Conservation (phyloP, 2,329 filamentous ascomycete genomes). For the Sphaerulina populicola region DNA sequence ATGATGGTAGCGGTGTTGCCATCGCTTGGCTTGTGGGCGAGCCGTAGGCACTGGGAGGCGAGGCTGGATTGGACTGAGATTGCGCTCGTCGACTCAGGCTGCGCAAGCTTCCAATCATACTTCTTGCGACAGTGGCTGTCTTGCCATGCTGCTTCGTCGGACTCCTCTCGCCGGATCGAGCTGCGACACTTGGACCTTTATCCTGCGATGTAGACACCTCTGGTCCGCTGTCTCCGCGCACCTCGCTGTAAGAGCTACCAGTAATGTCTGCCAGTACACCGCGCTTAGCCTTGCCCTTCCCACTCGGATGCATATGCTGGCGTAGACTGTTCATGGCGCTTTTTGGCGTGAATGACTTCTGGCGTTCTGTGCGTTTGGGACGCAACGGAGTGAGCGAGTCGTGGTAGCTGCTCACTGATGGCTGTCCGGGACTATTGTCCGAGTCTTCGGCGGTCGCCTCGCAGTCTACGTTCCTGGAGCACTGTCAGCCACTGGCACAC, state of each 20-base stretch:
- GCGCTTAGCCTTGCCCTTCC: constrained; percentile 12
- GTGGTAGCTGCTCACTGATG: neutral
- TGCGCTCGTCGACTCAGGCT: constrained; percentile 14
- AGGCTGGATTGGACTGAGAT: constrained; percentile 11
- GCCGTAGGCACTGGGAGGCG: neutral
- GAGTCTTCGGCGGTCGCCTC: neutral
- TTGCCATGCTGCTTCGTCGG: constrained; percentile 12
- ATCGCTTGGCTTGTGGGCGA: constrained; percentile 13
- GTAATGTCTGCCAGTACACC: constrained; percentile 12
- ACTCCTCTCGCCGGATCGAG: constrained; percentile 5
- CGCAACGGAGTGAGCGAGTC: constrained; percentile 12
- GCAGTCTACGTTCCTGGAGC: neutral
- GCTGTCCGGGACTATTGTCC: neutral
- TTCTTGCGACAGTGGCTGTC: constrained; percentile 20
- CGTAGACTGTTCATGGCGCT: constrained; percentile 18
- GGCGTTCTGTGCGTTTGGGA: constrained; percentile 4
- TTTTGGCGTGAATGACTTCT: constrained; percentile 17
- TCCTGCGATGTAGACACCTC: neutral
- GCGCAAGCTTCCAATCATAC: constrained; percentile 24
- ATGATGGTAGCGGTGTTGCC: constrained; percentile 21
- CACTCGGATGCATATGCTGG: constrained; percentile 16
- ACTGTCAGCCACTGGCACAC: neutral
- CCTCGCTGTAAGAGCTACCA: constrained; percentile 1
- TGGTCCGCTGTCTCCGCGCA: neutral
- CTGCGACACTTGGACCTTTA: neutral